Evolutionary conservation across 164 flowering plant genomes (phyloP).

Genomic region (Annona squamosa): DNA sequence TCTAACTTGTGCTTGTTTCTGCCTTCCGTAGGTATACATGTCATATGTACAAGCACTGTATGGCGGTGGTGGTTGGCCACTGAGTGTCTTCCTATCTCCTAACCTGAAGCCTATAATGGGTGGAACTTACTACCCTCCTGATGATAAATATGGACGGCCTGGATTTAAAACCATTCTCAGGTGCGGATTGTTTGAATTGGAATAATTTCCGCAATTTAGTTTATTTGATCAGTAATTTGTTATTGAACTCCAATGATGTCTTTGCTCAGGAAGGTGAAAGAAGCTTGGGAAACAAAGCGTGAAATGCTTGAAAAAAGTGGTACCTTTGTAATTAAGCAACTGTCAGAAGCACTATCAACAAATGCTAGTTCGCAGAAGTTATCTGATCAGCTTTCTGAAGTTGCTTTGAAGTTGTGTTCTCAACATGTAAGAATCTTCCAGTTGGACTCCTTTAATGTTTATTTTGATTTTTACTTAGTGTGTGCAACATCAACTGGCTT

Average conservation of each 20-base stretch:
- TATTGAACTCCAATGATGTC: neutral
- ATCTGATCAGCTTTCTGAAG: slow-evolving; percentile 45
- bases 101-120: slow-evolving; percentile 96
- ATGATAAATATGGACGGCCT: slow-evolving; percentile 84
- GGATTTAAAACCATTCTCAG: slow-evolving; percentile 88
- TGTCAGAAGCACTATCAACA: slow-evolving; percentile 77
- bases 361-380: slow-evolving; percentile 47
- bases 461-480: too few species aligned
- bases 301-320: slow-evolving; percentile 74
- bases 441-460: neutral
- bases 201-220: neutral
- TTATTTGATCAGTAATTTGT: slow-evolving; percentile 1
- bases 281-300: slow-evolving; percentile 78
- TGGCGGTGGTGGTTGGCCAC: slow-evolving; percentile 99
- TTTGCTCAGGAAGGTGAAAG: slow-evolving; percentile 66
- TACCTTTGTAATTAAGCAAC: slow-evolving; percentile 70
- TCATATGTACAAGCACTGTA: slow-evolving; percentile 91
- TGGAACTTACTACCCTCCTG: slow-evolving; percentile 94
- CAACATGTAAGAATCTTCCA: slow-evolving; percentile 41
- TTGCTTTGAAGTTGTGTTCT: slow-evolving; percentile 52
- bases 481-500: too few species aligned
- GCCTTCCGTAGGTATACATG: slow-evolving; percentile 74
- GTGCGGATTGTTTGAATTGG: slow-evolving; percentile 20
- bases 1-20: neutral
- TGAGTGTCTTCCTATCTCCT: slow-evolving; percentile 83